phyloP scores from a whole-genome alignment of 495 filamentous ascomycete species.

The Hypoxylon intermedium region DNA sequence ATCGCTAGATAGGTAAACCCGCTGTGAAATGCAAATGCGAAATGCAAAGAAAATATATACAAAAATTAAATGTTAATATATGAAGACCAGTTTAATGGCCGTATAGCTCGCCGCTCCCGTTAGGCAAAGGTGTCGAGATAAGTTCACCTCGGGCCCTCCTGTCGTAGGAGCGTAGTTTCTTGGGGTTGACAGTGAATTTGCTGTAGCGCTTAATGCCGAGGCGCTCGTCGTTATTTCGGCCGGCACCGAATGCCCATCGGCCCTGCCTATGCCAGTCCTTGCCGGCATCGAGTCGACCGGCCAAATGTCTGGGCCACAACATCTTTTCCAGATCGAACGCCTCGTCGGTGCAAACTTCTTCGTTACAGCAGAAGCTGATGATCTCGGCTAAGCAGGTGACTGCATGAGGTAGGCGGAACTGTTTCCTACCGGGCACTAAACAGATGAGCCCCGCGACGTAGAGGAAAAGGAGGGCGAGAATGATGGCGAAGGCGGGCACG shows the following conservation, averaged over 20 bases:
- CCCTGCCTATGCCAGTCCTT: slow-evolving; percentile 44
- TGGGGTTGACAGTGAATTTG: slow-evolving; percentile 49
- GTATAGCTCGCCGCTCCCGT: slow-evolving; percentile 31
- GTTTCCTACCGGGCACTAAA: slow-evolving; percentile 61
- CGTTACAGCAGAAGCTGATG: slow-evolving; percentile 76
- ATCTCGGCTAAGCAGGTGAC: slow-evolving; percentile 75
- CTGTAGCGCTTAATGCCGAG: slow-evolving; percentile 49
- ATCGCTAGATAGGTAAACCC: slow-evolving; percentile 3
- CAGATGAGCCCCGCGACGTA: slow-evolving; percentile 60
- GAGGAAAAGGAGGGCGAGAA: slow-evolving; percentile 71
- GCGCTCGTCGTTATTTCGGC: slow-evolving; percentile 39
- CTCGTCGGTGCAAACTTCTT: slow-evolving; percentile 70
- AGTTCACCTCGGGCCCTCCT: slow-evolving; percentile 27
- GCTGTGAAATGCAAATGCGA: neutral
- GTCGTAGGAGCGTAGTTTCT: slow-evolving; percentile 36
- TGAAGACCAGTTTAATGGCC: slow-evolving; percentile 14
- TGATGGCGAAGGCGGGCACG: slow-evolving; percentile 70
- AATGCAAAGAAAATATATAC: slow-evolving; percentile 7
- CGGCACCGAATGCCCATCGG: slow-evolving; percentile 48
- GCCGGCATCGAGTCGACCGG: slow-evolving; percentile 44
- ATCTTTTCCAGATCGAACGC: slow-evolving; percentile 56
- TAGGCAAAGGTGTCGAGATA: slow-evolving; percentile 36
- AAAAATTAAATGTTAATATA: slow-evolving; percentile 13
- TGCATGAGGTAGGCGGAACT: slow-evolving; percentile 71
- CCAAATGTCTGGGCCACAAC: slow-evolving; percentile 39